Evolutionary conservation across 225 moss, liverwort and hornwort genomes (phyloP).

Genomic region (Thuidium tamariscinum): DNA sequence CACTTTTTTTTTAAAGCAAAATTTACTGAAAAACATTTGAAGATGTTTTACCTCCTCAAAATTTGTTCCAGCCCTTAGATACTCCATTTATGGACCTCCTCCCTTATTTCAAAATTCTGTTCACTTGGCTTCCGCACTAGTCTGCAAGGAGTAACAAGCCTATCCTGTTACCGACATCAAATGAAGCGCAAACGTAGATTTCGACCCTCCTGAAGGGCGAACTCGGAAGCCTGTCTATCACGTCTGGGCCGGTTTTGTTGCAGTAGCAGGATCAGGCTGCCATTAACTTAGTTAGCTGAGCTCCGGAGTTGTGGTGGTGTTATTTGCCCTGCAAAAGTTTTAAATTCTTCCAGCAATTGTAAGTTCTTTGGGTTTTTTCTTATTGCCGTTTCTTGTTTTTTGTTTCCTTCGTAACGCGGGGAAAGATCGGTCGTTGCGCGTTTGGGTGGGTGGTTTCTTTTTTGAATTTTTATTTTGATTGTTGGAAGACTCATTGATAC

Average conservation of each 20-base stretch:
- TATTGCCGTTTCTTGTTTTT: neutral
- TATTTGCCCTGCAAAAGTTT: neutral
- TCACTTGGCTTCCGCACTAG: neutral
- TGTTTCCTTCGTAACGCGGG: neutral
- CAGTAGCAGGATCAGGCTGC: neutral
- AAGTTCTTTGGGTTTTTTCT: neutral
- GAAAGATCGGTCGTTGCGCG: neutral
- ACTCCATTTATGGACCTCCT: too few species aligned
- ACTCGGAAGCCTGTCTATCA: neutral
- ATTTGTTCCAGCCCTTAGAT: too few species aligned
- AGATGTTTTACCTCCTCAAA: too few species aligned
- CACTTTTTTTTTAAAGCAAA: too few species aligned
- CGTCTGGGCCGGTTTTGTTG: neutral
- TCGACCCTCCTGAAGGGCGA: neutral
- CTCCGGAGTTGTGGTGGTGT: neutral
- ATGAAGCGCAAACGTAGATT: neutral
- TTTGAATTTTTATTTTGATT: neutral
- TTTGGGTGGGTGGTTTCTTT: neutral
- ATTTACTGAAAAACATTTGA: too few species aligned
- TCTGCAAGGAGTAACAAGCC: too few species aligned
- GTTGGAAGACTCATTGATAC: neutral
- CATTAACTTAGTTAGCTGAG: too few species aligned
- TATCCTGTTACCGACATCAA: neutral
- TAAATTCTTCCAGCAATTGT: neutral
- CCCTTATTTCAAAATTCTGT: too few species aligned